Evolutionary conservation across 352 stramenopile species (phyloP).

Genomic region (Thraustochytrium striatum): DNA sequence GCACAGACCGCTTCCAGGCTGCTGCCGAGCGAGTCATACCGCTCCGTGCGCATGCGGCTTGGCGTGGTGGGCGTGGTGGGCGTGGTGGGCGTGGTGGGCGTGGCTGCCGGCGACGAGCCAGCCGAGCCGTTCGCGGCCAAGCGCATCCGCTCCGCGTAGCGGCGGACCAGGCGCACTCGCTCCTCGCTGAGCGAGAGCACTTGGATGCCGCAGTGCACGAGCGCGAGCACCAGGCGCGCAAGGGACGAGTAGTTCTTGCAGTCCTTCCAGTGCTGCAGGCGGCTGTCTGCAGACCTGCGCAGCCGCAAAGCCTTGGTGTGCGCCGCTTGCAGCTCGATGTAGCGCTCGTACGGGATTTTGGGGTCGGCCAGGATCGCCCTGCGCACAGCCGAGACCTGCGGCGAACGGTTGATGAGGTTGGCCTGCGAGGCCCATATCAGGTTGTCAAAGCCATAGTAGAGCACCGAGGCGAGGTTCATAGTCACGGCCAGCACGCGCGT

Average conservation of each 20-base stretch:
- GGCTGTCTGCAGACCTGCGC: neutral
- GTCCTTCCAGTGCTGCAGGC: conserved; percentile 37
- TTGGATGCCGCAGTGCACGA: conserved; percentile 37
- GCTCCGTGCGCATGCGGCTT: neutral
- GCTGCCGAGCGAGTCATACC: conserved; percentile 23
- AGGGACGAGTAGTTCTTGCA: conserved; percentile 42
- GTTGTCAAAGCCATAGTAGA: conserved; percentile 48
- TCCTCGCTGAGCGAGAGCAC: neutral
- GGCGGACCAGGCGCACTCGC: neutral
- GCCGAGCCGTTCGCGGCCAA: neutral
- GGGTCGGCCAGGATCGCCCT: neutral
- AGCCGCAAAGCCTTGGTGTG: conserved; percentile 10
- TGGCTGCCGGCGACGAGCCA: neutral
- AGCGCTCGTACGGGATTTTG: conserved; percentile 39
- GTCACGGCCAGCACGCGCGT: conserved; percentile 34
- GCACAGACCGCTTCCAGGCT: neutral
- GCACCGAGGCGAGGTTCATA: conserved; percentile 44
- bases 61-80: neutral
- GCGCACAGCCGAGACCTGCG: neutral
- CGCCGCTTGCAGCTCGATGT: conserved; percentile 8
- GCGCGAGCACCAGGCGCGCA: conserved; percentile 31
- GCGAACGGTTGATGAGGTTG: conserved; percentile 43
- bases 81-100: neutral
- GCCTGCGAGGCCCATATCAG: conserved; percentile 42
- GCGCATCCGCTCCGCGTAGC: conserved; percentile 17